Evolutionary conservation across 768 basidiomycete species (phyloP), one percentile per base, ranked within the genome.

Genomic region (Pulveroboletus ravenelii): DNA sequence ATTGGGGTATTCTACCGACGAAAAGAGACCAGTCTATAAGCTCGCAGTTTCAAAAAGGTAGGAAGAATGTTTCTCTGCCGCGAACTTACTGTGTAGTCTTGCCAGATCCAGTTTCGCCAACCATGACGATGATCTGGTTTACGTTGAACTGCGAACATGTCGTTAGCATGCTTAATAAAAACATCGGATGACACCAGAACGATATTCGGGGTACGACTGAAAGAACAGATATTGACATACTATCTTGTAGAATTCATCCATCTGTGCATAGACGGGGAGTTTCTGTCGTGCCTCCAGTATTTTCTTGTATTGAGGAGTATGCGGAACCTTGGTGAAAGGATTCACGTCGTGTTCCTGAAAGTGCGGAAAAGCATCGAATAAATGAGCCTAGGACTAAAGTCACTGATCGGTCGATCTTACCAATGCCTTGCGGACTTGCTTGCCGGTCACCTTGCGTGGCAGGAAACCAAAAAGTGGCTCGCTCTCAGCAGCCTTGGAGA

Each of bases 81-180:
- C 25, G 45, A 60, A 73, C 89, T 66, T 66, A 91, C 87, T 97
- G 93, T 20, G 93, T 95, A 0, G 93, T 96, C 75, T 95, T 97
- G 31, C 93, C 94, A 25, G 91, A 88, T 10, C 93, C 94, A 0
- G 94, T 96, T 74, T 96, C 94, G 60, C 94, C 89, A 51, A 91
- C 87, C 81, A 93, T 86, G 53, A 93, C 81, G 36, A 88, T 85
- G 55, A 96, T 86, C 73, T 95, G 93, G 66, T 91, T 53, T 6
- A 49, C 39, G 13, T 56, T 65, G 45, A 69, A 67, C 66, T 67
- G 35, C 5, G 1, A 17, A 49, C 1, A 41, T 45, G 27, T 25
- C 15, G 37, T 62, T 25, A 50, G 36, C 23, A 47, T n/a, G 3
- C 6, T 32, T 15, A 29, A 23, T 13, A 36, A 20, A 12, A 41